A percentile compares a stretch with the other conserved stretches of the same genome.
Evolutionary conservation across 441 rosid genomes (phyloP).

Genomic region (Gossypium schwendimanii): DNA sequence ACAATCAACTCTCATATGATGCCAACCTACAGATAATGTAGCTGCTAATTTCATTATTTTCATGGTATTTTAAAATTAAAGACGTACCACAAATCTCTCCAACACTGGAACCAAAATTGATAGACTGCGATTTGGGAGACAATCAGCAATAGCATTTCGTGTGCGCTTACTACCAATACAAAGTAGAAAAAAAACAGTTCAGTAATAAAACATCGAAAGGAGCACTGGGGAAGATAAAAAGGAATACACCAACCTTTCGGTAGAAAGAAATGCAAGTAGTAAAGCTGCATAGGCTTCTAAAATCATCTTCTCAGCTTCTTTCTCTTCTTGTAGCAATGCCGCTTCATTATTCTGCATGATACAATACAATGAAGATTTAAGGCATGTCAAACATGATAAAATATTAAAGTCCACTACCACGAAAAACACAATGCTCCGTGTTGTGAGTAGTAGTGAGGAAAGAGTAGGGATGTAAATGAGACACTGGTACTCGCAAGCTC

Average conservation of each 20-base stretch:
- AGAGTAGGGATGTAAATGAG: background rate
- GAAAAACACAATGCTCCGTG: background rate
- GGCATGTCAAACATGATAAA: conserved; percentile 5
- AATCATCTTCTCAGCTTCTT: conserved; percentile 97
- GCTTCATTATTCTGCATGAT: conserved; percentile 63
- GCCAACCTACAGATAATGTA: background rate
- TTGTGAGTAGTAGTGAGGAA: background rate
- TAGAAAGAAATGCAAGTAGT: conserved; percentile 93
- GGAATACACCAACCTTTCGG: conserved; percentile 56
- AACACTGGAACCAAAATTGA: conserved; percentile 78
- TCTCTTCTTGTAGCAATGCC: conserved; percentile 76
- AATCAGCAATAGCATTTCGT: conserved; percentile 68
- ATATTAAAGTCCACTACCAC: background rate
- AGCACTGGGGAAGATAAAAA: background rate
- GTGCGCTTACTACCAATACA: conserved; percentile 50
- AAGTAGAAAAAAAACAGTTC: background rate
- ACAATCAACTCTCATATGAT: background rate
- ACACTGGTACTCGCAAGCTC: too few relatives aligned
- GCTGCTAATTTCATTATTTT: background rate
- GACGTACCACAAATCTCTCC: conserved; percentile 97
- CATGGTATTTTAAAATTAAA: conserved; percentile 5
- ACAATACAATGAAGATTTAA: conserved; percentile 1
- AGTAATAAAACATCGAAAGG: background rate
- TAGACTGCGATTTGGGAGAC: conserved; percentile 67
- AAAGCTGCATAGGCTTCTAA: conserved; percentile 94